A percentile compares a stretch with the other conserved stretches of the same genome.
Conservation (phyloP, 768 basidiomycete species). For the Tulasnella sp. region DNA sequence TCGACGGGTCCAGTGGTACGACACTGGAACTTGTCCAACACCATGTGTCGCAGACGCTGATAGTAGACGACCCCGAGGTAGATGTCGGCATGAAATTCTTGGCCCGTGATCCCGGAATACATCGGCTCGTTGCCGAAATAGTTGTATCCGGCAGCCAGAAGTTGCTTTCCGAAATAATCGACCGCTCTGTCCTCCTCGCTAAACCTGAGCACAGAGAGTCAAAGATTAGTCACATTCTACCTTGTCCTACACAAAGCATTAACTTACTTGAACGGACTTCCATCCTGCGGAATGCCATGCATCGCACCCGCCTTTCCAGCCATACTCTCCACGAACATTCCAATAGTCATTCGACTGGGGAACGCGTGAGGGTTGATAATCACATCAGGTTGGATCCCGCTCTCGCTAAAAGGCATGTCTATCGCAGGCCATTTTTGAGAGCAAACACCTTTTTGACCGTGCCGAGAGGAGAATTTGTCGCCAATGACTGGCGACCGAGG, state of each 20-base stretch:
- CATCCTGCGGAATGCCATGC: conserved; percentile 98
- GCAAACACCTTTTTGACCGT: conserved; percentile 99
- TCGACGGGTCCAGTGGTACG: conserved; percentile 97
- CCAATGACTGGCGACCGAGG: conserved; percentile 95
- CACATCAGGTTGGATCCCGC: conserved; percentile 97
- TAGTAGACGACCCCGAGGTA: conserved; percentile 99
- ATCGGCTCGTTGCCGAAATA: conserved; percentile 99
- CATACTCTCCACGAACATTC: conserved; percentile 99
- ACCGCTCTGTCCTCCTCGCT: conserved; percentile 96
- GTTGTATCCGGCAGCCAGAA: conserved; percentile 91
- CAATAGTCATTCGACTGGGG: conserved; percentile 99
- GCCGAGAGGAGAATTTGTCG: conserved; percentile 98
- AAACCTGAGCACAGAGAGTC: conserved; percentile 53
- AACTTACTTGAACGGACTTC: conserved; percentile 92
- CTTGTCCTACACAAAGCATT: background rate
- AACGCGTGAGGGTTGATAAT: conserved; percentile 99
- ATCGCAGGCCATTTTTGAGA: conserved; percentile 98
- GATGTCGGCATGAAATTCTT: conserved; percentile 98
- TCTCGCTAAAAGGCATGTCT: conserved; percentile 99
- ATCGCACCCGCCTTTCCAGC: conserved; percentile 99
- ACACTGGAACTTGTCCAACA: conserved; percentile 99
- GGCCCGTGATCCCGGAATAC: conserved; percentile 98
- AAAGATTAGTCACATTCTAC: conserved; percentile 25
- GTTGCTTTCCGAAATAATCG: conserved; percentile 95
- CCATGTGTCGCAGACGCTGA: conserved; percentile 98